phyloP scores from a whole-genome alignment of 2,329 filamentous ascomycete species.

The Colletotrichum sp. region DNA sequence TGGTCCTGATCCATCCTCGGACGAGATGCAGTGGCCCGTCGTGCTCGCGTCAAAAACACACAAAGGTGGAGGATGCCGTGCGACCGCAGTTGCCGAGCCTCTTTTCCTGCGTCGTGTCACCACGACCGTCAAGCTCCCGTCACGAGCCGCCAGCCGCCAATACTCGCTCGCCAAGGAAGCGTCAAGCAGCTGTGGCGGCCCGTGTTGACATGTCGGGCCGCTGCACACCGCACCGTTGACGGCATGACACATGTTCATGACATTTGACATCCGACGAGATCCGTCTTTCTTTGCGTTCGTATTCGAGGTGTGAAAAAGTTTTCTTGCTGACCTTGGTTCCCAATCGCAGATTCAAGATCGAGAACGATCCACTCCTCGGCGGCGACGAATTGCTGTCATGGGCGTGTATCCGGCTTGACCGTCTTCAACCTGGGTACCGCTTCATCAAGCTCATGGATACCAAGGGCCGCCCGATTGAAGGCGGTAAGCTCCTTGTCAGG shows the following conservation, averaged over 20 bases:
- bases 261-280: not conserved
- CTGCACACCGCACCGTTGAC: not conserved
- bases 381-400: conserved; percentile 52
- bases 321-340: conserved; percentile 25
- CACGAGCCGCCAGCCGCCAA: not conserved
- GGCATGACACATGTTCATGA: not conserved
- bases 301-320: not conserved
- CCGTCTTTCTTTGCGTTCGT: not conserved
- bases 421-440: conserved; percentile 59
- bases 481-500: conserved; percentile 56
- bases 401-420: conserved; percentile 66
- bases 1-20: conserved; percentile 7
- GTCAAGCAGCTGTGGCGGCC: not conserved
- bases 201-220: conserved; percentile 18
- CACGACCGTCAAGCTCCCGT: not conserved
- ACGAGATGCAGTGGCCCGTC: not conserved
- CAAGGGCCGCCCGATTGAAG: conserved; percentile 47
- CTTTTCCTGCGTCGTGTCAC: not conserved
- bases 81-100: not conserved
- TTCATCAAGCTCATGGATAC: conserved; percentile 56
- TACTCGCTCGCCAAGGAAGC: not conserved
- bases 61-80: not conserved
- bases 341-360: conserved; percentile 55
- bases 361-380: conserved; percentile 49
- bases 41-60: not conserved